Evolutionary conservation across 306 rosid genomes (phyloP).

Genomic region (Castanea crenata): DNA sequence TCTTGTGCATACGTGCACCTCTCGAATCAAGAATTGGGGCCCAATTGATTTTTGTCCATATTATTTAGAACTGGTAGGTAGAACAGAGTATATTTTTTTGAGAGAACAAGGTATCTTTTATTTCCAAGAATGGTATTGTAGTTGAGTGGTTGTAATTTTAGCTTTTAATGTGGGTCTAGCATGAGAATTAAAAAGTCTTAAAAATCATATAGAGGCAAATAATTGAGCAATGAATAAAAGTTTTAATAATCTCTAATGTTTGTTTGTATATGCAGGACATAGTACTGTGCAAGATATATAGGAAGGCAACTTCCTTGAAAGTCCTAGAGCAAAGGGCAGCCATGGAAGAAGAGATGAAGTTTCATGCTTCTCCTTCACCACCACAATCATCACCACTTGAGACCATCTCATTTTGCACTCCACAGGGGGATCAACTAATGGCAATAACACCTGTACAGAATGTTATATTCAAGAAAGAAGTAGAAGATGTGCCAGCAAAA

Average conservation of each 20-base stretch:
- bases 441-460: slow-evolving; percentile 16
- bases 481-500: slow-evolving; percentile 9
- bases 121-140: not conserved
- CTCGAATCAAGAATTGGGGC: not conserved
- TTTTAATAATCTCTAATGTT: not conserved
- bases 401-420: slow-evolving; percentile 44
- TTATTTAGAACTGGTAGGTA: not conserved
- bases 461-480: slow-evolving; percentile 42
- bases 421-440: slow-evolving; percentile 27
- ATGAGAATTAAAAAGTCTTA: too few relatives aligned
- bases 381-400: slow-evolving; percentile 58
- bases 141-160: not conserved
- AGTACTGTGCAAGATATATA: slow-evolving; percentile 84
- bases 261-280: slow-evolving; percentile 52
- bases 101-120: too few relatives aligned
- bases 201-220: too few relatives aligned
- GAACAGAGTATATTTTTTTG: too few relatives aligned
- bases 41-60: not conserved
- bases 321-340: slow-evolving; percentile 90
- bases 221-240: not conserved
- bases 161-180: too few relatives aligned
- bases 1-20: too few relatives aligned
- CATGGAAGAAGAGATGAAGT: slow-evolving; percentile 62
- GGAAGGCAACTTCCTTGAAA: slow-evolving; percentile 96
- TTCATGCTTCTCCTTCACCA: slow-evolving; percentile 43